These are phyloP conservation scores for Neophaeococcomyces mojaviensis DNA, from an alignment of 2,329 filamentous ascomycete species.

Conservation along the genomic window DNA sequence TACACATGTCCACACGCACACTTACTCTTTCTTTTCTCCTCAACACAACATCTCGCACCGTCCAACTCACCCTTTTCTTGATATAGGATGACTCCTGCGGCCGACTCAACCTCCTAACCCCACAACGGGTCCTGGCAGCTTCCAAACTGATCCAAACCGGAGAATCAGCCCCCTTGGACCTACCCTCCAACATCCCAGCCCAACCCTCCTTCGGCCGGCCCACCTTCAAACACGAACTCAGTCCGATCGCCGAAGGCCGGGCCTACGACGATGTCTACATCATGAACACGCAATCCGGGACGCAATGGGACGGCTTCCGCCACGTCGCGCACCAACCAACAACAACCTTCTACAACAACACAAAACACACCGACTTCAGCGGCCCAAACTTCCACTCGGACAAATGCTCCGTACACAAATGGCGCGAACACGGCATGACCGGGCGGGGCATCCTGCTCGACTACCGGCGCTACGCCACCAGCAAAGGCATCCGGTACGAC, in stretches of 20 bases:
- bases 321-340: constrained; percentile 37
- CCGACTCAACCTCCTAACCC: constrained; percentile 51
- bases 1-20: constrained; percentile 30
- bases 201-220: constrained; percentile 48
- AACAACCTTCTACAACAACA: constrained; percentile 36
- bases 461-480: constrained; percentile 41
- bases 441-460: constrained; percentile 37
- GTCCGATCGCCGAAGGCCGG: constrained; percentile 23
- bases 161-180: constrained; percentile 48
- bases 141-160: constrained; percentile 47
- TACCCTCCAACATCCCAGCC: constrained; percentile 47
- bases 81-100: constrained; percentile 30
- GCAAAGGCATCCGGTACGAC: constrained; percentile 44
- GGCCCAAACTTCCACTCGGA: constrained; percentile 10
- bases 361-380: constrained; percentile 28
- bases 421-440: constrained; percentile 36
- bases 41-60: neutral
- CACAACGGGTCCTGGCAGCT: constrained; percentile 46
- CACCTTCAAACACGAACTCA: constrained; percentile 12
- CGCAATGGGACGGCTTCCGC: constrained; percentile 46
- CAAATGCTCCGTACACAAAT: constrained; percentile 37
- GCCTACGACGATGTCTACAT: constrained; percentile 39
- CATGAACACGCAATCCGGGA: constrained; percentile 43
- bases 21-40: too few relatives aligned
- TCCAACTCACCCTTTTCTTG: neutral